Base-by-base conservation (phyloP, 1,139 yeast genomes). In the Dujonia santamariae region DNA sequence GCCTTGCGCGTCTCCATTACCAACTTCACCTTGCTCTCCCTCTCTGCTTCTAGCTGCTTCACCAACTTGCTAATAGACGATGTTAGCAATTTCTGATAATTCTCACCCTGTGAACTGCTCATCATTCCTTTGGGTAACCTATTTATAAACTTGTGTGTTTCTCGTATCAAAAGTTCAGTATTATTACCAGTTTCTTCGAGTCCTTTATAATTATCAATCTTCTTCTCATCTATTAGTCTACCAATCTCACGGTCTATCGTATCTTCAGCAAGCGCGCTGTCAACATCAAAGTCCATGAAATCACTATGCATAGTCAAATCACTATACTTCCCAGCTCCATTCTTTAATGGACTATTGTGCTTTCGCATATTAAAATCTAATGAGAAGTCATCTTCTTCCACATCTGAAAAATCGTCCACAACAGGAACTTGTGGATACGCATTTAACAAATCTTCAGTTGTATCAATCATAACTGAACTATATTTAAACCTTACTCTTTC, bases 91-190 rank as follows among this genome's bases (percentile, higher is more conserved):
- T 35, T 38, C 26, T 45, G 49, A 42, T 50, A 59, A 32, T 46
- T 48, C 28, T 55, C 65, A n/a, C 60, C 54, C 18, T 58, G 63
- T 32, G 48, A 48, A 34, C 49, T 50, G 17, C 51, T 46, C 14
- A 47, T 28, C 1, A 54, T 46, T 7, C 50, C 45, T 7, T 40
- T 30, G 0, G 67, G 66, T 3, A 56, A 42, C 8, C 48, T 48
- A 19, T 45, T 50, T 8, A 62, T 49, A 24, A 54, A 39, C 28
- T 49, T 50, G 36, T 61, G 67, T 4, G 68, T 61, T 32, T 61
- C 63, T 18, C 45, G 49, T 13, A 62, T 48, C 17, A 59, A 39
- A 9, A 57, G 41, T 28, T 59, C 61, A 3, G 58, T 49, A 16
- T 45, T 47, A 21, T 51, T 12, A 21, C 23, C 58, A 8, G 38